Evolutionary conservation across 257 asterid species (phyloP).

Genomic region (Thymus mandschuricus): DNA sequence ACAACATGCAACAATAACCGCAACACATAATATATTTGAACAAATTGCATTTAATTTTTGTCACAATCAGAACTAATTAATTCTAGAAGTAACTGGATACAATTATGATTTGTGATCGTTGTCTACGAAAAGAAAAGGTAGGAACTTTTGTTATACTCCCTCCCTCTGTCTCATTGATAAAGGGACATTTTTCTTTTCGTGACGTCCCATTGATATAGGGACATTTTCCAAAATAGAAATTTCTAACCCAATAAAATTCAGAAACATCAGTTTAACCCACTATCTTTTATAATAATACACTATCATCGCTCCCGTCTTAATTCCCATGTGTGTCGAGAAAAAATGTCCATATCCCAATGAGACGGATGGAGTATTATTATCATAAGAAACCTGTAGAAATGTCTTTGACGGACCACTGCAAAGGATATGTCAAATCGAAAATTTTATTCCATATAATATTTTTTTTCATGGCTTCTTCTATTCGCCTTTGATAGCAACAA

Average conservation of each 20-base stretch:
- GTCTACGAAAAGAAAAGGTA: not conserved
- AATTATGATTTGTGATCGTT: not conserved
- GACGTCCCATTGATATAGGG: too few relatives aligned
- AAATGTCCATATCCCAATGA: too few relatives aligned
- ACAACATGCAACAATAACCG: not conserved
- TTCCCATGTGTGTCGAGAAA: too few relatives aligned
- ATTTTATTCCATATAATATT: not conserved
- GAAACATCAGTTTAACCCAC: too few relatives aligned
- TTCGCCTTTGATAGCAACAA: not conserved
- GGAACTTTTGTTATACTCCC: not conserved
- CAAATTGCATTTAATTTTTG: not conserved
- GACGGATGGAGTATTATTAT: not conserved
- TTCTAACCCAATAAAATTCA: too few relatives aligned
- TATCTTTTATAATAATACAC: too few relatives aligned
- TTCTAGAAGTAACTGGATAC: not conserved
- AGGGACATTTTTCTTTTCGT: too few relatives aligned
- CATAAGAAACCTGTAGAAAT: conserved; percentile 20
- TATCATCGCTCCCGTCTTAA: too few relatives aligned
- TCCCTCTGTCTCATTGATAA: too few relatives aligned
- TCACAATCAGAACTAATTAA: not conserved
- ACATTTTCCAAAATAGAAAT: too few relatives aligned
- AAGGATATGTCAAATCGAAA: not conserved
- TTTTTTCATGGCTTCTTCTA: not conserved
- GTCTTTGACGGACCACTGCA: conserved; percentile 12
- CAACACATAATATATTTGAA: not conserved